These are phyloP conservation scores for Cenococcum geophilum DNA, from an alignment of 495 filamentous ascomycete species.

Conservation along the genomic window DNA sequence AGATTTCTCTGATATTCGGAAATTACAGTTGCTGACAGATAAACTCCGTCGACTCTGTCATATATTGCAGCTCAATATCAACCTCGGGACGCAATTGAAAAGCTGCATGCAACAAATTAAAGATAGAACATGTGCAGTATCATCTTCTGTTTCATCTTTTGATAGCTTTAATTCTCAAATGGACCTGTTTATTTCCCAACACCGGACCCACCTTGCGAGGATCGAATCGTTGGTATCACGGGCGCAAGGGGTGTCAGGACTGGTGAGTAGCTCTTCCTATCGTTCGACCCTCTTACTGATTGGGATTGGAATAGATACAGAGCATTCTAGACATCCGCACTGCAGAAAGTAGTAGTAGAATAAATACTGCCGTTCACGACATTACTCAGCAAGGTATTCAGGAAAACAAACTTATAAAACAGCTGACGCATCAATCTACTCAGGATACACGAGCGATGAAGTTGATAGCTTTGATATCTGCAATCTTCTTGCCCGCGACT, in stretches of 20 bases:
- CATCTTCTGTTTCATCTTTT: background rate
- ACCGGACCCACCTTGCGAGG: background rate
- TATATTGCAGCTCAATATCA: background rate
- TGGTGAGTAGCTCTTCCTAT: background rate
- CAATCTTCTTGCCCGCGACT: background rate
- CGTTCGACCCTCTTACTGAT: background rate
- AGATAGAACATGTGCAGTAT: background rate
- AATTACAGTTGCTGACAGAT: background rate
- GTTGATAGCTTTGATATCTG: background rate
- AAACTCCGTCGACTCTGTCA: constrained; percentile 1
- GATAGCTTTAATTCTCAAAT: constrained; percentile 1
- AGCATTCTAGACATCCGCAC: background rate
- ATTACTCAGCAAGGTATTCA: background rate
- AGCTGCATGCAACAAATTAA: background rate
- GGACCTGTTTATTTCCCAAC: background rate
- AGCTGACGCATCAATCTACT: background rate
- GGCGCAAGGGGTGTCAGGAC: background rate
- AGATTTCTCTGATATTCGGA: constrained; percentile 2
- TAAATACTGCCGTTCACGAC: background rate
- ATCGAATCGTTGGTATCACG: background rate
- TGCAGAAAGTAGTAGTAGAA: constrained; percentile 1
- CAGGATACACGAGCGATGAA: background rate
- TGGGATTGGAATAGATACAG: background rate
- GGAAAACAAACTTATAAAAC: constrained; percentile 3
- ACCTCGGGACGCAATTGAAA: background rate